Evolutionary conservation across 2,329 filamentous ascomycete genomes (phyloP).

Genomic region (Eurotiales sp.): DNA sequence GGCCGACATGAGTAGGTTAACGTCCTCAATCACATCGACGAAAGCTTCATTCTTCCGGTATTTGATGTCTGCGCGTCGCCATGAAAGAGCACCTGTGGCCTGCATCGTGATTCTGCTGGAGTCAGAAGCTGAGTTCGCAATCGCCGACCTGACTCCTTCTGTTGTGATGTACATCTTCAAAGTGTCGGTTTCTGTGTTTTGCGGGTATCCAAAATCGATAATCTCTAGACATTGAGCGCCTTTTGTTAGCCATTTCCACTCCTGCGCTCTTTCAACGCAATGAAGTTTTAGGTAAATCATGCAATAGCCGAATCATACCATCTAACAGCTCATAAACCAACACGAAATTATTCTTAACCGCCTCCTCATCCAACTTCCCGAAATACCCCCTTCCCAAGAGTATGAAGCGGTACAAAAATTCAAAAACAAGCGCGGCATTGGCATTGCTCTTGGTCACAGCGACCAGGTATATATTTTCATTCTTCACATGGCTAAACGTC

Average conservation of each 20-base stretch:
- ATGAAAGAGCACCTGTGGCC: conserved; percentile 92
- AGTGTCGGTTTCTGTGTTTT: conserved; percentile 98
- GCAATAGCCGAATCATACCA: no score
- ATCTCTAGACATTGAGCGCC: conserved; percentile 63
- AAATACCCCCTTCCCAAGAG: conserved; percentile 92
- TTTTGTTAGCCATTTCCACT: conserved; percentile 1
- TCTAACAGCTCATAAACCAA: conserved; percentile 96
- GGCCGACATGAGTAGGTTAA: conserved; percentile 98
- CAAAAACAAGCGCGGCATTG: conserved; percentile 95
- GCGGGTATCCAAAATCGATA: conserved; percentile 96
- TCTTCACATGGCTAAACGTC: conserved; percentile 98
- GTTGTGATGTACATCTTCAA: conserved; percentile 99
- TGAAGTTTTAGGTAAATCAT: no score
- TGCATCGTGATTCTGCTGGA: conserved; percentile 99
- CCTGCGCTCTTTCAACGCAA: no score
- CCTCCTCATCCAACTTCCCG: conserved; percentile 98
- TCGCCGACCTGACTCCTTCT: conserved; percentile 88
- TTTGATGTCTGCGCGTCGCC: conserved; percentile 95
- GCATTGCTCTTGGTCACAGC: conserved; percentile 98
- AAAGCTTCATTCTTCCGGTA: conserved; percentile 99
- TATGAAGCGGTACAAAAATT: conserved; percentile 92
- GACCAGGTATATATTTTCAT: conserved; percentile 98
- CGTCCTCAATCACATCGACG: conserved; percentile 98
- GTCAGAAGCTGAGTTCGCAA: conserved; percentile 67
- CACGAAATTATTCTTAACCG: conserved; percentile 99